Conservation (phyloP, 1,284 basidiomycete genomes). For the Grifola frondosa region DNA sequence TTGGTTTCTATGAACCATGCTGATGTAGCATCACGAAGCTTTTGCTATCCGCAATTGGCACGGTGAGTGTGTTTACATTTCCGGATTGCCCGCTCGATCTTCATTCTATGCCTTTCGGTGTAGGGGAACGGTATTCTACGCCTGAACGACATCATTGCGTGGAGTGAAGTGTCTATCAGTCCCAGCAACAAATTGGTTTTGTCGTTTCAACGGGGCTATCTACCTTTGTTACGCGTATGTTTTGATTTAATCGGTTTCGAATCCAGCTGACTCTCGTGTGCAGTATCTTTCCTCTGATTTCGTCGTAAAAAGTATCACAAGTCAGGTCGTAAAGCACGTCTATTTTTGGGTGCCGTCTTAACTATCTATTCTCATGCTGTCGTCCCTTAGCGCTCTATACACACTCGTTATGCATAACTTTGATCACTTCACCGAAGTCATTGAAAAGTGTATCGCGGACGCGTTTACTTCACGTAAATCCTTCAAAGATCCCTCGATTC, state of each 20-base stretch:
- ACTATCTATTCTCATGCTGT: neutral
- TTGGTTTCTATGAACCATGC: constrained; percentile 5
- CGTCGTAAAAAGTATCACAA: constrained; percentile 59
- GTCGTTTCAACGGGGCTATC: constrained; percentile 59
- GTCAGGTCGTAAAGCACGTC: constrained; percentile 52
- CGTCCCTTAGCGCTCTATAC: constrained; percentile 62
- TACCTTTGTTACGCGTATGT: constrained; percentile 56
- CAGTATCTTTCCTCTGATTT: constrained; percentile 65
- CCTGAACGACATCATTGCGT: constrained; percentile 48
- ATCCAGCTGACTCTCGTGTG: neutral
- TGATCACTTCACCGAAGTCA: constrained; percentile 38
- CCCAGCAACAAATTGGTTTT: constrained; percentile 39
- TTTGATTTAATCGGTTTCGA: neutral
- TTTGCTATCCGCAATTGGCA: constrained; percentile 43
- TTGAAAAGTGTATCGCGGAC: constrained; percentile 43
- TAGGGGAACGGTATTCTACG: constrained; percentile 52
- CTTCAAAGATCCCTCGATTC: constrained; percentile 26
- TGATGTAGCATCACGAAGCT: constrained; percentile 28
- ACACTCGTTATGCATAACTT: constrained; percentile 53
- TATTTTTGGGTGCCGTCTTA: neutral
- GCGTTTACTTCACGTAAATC: constrained; percentile 34
- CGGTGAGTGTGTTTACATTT: constrained; percentile 27
- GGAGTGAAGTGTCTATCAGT: constrained; percentile 39
- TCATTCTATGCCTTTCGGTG: neutral
- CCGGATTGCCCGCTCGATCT: neutral